Conservation (phyloP, 805 yeast species). For the Yamadazyma olivae region DNA sequence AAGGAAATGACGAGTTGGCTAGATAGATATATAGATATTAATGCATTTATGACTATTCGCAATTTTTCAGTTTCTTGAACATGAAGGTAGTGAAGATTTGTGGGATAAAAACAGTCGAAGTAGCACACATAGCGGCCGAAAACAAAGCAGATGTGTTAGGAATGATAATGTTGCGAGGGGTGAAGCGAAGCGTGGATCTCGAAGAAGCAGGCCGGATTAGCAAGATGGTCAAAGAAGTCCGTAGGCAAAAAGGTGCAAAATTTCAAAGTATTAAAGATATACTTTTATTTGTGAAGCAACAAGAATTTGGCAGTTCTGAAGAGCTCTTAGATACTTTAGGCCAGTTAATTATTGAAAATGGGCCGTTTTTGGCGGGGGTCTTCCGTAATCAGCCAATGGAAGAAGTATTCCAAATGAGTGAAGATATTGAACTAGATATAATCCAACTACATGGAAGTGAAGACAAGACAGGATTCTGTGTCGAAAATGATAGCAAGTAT, state of each 20-base stretch:
- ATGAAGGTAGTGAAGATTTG: slow-evolving; percentile 71
- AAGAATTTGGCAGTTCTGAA: slow-evolving; percentile 11
- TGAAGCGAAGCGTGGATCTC: slow-evolving; percentile 62
- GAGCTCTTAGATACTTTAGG: slow-evolving; percentile 28
- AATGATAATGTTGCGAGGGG: slow-evolving; percentile 79
- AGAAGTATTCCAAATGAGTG: slow-evolving; percentile 48
- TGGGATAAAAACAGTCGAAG: slow-evolving; percentile 67
- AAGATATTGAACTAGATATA: slow-evolving; percentile 58
- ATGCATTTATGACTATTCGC: background rate
- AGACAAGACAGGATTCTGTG: slow-evolving; percentile 49
- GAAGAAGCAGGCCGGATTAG: slow-evolving; percentile 28
- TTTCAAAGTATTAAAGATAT: slow-evolving; percentile 19
- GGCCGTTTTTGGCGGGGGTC: slow-evolving; percentile 84
- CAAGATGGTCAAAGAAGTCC: slow-evolving; percentile 21
- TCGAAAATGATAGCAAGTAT: slow-evolving; percentile 30
- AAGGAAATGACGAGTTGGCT: slow-evolving; percentile 21
- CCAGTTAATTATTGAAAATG: slow-evolving; percentile 31
- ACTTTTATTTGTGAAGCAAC: slow-evolving; percentile 11
- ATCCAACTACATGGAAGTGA: slow-evolving; percentile 84
- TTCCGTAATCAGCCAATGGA: slow-evolving; percentile 76
- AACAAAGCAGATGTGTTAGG: slow-evolving; percentile 79
- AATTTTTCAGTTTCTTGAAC: background rate
- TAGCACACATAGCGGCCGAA: slow-evolving; percentile 68
- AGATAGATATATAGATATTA: too few relatives aligned
- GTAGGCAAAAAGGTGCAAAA: slow-evolving; percentile 15